Percentiles rank a stretch among this genome's conserved stretches.
Evolutionary conservation across 305 asterid genomes (phyloP).

Genomic region (Plantago coronopus): DNA sequence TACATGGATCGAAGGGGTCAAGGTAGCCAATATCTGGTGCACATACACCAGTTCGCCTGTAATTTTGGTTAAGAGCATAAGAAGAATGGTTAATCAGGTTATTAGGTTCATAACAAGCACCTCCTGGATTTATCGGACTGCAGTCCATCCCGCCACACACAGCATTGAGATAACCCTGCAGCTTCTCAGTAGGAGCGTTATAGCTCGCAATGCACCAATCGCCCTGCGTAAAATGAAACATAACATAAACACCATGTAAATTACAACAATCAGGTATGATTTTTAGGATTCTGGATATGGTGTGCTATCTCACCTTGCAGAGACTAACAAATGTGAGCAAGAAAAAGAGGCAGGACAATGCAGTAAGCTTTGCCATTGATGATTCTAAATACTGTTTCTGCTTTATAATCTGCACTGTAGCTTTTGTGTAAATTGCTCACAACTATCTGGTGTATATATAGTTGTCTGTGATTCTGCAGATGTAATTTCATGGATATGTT

Average conservation of each 20-base stretch:
- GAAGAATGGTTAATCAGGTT: background rate
- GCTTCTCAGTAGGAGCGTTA: background rate
- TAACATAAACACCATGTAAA: background rate
- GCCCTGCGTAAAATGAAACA: background rate
- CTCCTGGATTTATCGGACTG: background rate
- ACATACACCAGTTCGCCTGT: background rate
- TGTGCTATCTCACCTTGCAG: constrained; percentile 5
- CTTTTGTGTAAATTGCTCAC: too few relatives aligned
- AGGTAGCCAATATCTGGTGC: background rate
- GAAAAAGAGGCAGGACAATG: background rate
- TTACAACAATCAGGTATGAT: too few relatives aligned
- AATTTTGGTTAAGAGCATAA: background rate
- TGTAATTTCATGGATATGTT: too few relatives aligned
- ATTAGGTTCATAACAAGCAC: constrained; percentile 1
- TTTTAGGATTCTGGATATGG: too few relatives aligned
- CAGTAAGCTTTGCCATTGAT: background rate
- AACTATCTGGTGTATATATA: too few relatives aligned
- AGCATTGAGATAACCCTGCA: background rate
- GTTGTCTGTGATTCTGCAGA: too few relatives aligned
- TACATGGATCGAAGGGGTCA: background rate
- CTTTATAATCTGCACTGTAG: too few relatives aligned
- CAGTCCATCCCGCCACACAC: background rate
- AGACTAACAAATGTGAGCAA: background rate
- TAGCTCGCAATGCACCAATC: background rate
- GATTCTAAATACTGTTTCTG: background rate